Percentiles rank a stretch among this genome's conserved stretches.
These are phyloP conservation scores for Akanthomyces muscarius DNA, from an alignment of 2,329 filamentous ascomycete species.

Conservation along the genomic window DNA sequence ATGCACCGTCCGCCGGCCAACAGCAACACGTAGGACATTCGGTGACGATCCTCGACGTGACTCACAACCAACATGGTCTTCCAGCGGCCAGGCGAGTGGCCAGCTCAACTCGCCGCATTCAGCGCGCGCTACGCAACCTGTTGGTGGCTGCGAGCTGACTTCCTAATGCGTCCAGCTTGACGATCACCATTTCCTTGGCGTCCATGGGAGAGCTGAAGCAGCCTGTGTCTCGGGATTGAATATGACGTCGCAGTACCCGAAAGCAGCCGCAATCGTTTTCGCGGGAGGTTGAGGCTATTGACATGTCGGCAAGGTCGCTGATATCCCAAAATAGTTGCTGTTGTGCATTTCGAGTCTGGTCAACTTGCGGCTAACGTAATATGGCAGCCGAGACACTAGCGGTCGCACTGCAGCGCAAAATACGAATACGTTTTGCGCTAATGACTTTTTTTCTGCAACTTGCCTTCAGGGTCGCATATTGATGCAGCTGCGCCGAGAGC, in stretches of 20 bases:
- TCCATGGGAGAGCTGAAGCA: background rate
- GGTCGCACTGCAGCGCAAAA: background rate
- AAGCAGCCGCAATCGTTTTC: background rate
- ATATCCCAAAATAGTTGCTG: background rate
- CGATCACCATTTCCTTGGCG: background rate
- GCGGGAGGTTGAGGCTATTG: background rate
- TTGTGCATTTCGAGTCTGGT: background rate
- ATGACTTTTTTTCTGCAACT: background rate
- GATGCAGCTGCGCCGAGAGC: background rate
- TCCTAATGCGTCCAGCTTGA: slow-evolving; percentile 5
- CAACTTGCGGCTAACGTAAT: background rate
- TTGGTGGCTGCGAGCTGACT: background rate
- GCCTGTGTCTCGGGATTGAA: background rate
- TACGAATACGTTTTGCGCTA: slow-evolving; percentile 4
- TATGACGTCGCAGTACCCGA: background rate
- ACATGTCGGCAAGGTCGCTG: background rate
- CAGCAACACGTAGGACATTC: background rate
- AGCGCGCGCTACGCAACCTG: background rate
- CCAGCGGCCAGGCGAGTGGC: background rate
- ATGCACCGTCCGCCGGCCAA: background rate
- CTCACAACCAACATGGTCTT: background rate
- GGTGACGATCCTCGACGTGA: background rate
- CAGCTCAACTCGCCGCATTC: background rate
- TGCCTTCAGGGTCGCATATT: too few relatives aligned
- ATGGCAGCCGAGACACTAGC: background rate